phyloP scores from a whole-genome alignment of 75 land plant genomes.

The Selaginella moellendorffii region DNA sequence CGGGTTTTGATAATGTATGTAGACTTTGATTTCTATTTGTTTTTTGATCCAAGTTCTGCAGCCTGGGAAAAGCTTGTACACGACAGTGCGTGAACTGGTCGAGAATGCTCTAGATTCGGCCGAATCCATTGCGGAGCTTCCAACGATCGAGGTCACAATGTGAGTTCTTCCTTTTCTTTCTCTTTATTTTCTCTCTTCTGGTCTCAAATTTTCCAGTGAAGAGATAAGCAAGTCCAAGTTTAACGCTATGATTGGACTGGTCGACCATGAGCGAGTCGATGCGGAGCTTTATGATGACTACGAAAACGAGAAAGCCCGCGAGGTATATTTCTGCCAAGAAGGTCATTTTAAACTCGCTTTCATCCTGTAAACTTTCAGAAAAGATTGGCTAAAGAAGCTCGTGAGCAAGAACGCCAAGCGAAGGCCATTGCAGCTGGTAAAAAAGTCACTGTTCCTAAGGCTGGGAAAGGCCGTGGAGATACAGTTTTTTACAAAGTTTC shows the following conservation, averaged over 20 bases:
- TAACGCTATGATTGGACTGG: slow-evolving; percentile 82
- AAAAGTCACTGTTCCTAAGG: slow-evolving; percentile 44
- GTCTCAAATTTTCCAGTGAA: slow-evolving; percentile 37
- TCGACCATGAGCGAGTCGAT: slow-evolving; percentile 86
- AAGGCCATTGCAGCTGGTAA: slow-evolving; percentile 79
- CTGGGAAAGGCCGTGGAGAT: slow-evolving; percentile 70
- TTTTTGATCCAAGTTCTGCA: slow-evolving; percentile 14
- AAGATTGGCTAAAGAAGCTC: slow-evolving; percentile 89
- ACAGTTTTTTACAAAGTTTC: slow-evolving; percentile 78
- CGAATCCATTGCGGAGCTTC: slow-evolving; percentile 89
- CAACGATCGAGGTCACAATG: slow-evolving; percentile 78
- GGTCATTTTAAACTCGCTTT: not conserved
- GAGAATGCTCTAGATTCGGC: slow-evolving; percentile 99
- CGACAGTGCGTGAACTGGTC: slow-evolving; percentile 94
- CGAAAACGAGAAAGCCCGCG: slow-evolving; percentile 85
- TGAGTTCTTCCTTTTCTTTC: no score
- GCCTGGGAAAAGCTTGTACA: slow-evolving; percentile 95
- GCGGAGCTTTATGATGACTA: slow-evolving; percentile 93
- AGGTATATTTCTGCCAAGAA: slow-evolving; percentile 28
- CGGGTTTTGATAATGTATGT: slow-evolving; percentile 93
- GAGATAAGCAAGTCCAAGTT: slow-evolving; percentile 66
- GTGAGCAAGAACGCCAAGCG: slow-evolving; percentile 68
- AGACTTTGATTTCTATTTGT: not conserved
- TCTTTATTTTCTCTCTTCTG: no score
- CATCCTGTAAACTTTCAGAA: slow-evolving; percentile 29